Evolutionary conservation across 768 basidiomycete species (phyloP).

Genomic region (Thelephora aurantiotincta): DNA sequence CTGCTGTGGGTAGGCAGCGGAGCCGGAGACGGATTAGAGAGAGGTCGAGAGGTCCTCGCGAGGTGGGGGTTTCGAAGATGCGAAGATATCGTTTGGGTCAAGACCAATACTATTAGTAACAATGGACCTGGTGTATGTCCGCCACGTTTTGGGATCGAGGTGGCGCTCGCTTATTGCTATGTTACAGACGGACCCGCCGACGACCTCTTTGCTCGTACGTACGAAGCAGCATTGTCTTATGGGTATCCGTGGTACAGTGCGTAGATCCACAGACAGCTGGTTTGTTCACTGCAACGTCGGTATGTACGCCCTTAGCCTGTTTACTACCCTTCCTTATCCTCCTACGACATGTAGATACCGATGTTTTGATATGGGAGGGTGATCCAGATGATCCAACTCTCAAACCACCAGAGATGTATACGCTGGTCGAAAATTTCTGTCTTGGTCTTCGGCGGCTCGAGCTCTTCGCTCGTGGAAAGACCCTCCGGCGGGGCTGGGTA

Average conservation of each 20-base stretch:
- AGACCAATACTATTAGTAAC: slow-evolving; percentile 68
- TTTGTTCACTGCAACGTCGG: slow-evolving; percentile 98
- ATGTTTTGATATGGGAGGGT: slow-evolving; percentile 95
- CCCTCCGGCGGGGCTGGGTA: slow-evolving; percentile 82
- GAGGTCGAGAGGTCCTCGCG: slow-evolving; percentile 79
- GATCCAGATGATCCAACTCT: slow-evolving; percentile 68
- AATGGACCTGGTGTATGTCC: slow-evolving; percentile 58
- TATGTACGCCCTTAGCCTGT: slow-evolving; percentile 22
- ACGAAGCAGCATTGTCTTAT: slow-evolving; percentile 96
- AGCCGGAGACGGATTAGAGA: slow-evolving; percentile 79
- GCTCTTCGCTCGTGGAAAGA: slow-evolving; percentile 60
- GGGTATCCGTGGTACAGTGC: slow-evolving; percentile 93
- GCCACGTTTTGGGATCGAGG: not conserved
- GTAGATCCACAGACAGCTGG: slow-evolving; percentile 87
- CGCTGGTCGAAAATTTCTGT: slow-evolving; percentile 95
- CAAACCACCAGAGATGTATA: slow-evolving; percentile 93
- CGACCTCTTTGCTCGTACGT: slow-evolving; percentile 71
- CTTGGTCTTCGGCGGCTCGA: slow-evolving; percentile 86
- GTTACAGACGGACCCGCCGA: slow-evolving; percentile 67
- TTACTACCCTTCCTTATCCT: slow-evolving; percentile 6
- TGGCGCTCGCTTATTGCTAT: slow-evolving; percentile 1
- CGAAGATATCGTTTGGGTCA: slow-evolving; percentile 98
- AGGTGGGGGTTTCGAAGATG: slow-evolving; percentile 93
- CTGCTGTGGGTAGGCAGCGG: slow-evolving; percentile 95
- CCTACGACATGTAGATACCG: slow-evolving; percentile 50